phyloP scores from a whole-genome alignment of 176 grass and related monocot species.

The Sorghum bicolor region DNA sequence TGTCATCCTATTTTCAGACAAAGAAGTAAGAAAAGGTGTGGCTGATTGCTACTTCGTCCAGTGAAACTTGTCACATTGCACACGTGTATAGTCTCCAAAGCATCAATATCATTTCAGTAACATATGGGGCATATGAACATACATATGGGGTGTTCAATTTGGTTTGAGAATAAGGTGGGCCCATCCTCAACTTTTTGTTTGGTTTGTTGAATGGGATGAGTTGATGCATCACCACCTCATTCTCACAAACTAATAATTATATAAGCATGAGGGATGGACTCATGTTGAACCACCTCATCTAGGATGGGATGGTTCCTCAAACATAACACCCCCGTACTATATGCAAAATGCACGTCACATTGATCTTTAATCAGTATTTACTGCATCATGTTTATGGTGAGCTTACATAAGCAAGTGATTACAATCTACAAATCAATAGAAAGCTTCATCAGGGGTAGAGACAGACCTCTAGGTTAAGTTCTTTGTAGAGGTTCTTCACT shows the following conservation, averaged over 20 bases:
- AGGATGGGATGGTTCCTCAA: neutral
- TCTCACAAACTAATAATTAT: neutral
- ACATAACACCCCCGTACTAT: neutral
- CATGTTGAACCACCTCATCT: neutral
- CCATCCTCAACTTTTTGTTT: neutral
- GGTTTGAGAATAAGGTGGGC: neutral
- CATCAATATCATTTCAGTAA: neutral
- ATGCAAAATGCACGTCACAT: neutral
- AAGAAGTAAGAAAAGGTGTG: neutral
- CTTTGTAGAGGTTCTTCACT: conserved; percentile 84
- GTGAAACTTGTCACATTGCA: neutral
- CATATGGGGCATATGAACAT: neutral
- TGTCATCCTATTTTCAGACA: neutral
- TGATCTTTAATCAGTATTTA: neutral
- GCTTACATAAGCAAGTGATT: neutral
- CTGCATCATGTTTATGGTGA: neutral
- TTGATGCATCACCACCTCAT: neutral
- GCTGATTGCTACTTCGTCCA: neutral
- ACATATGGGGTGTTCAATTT: neutral
- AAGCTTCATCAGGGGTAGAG: conserved; percentile 24
- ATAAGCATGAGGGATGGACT: neutral
- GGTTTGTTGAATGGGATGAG: neutral
- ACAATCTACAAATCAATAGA: conserved; percentile 4
- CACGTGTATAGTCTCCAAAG: neutral
- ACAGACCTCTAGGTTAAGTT: conserved; percentile 87